phyloP scores from a whole-genome alignment of 768 basidiomycete species.

The Agrocybe praecox region DNA sequence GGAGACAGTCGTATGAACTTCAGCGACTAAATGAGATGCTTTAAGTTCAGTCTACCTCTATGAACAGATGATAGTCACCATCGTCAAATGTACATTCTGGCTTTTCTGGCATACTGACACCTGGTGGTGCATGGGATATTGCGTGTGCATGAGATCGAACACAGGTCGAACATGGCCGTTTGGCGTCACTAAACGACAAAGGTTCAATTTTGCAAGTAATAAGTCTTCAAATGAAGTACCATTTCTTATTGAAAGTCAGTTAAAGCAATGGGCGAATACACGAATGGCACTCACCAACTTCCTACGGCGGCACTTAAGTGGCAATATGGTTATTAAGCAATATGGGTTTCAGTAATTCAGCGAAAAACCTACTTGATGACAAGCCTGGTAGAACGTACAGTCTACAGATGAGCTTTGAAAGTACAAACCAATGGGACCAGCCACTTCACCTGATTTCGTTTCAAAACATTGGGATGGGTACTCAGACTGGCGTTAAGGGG shows the following conservation, averaged over 20 bases:
- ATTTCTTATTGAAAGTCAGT: conserved; percentile 49
- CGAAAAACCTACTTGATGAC: conserved; percentile 47
- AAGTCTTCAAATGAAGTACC: conserved; percentile 35
- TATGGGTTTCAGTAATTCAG: not conserved
- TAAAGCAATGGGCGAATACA: conserved; percentile 3
- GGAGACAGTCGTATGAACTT: conserved; percentile 31
- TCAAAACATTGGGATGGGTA: conserved; percentile 49
- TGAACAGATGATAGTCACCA: conserved; percentile 32
- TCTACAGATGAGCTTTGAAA: not conserved
- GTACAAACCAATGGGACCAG: not conserved
- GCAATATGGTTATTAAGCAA: not conserved
- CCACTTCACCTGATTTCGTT: conserved; percentile 49
- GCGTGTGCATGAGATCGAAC: conserved; percentile 75
- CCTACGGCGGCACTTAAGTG: conserved; percentile 62
- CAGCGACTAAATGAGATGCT: conserved; percentile 35
- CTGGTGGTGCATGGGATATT: conserved; percentile 60
- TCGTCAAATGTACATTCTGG: conserved; percentile 84
- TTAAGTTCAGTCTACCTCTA: not conserved
- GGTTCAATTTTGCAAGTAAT: conserved; percentile 2
- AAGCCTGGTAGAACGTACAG: conserved; percentile 39
- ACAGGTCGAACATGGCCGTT: conserved; percentile 78
- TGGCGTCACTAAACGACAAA: conserved; percentile 57
- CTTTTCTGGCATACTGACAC: conserved; percentile 49
- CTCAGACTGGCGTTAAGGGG: conserved; percentile 16
- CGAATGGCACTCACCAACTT: conserved; percentile 58